Evolutionary conservation across 148 eudicot genomes (phyloP).

Genomic region (Simmondsia chinensis): DNA sequence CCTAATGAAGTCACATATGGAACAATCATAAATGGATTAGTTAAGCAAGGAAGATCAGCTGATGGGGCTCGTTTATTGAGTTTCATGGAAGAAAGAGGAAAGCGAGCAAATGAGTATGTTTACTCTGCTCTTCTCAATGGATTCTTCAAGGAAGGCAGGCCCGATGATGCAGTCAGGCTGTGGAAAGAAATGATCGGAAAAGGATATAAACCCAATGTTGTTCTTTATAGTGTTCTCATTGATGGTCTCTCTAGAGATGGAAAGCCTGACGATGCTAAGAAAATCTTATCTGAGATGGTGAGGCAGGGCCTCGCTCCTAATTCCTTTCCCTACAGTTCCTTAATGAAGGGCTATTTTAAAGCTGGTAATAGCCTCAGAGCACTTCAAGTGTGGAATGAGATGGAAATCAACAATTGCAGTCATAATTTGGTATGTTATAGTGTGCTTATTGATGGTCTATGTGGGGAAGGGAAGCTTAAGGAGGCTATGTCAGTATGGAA

Average conservation of each 20-base stretch:
- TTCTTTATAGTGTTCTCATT: constrained; percentile 68
- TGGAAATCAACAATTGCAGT: constrained; percentile 24
- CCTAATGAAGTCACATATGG: constrained; percentile 87
- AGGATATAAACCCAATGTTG: constrained; percentile 52
- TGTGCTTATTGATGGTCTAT: constrained; percentile 67
- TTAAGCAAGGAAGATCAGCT: constrained; percentile 54
- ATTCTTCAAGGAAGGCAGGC: constrained; percentile 66
- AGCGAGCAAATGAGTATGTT: constrained; percentile 37
- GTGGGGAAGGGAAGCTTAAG: constrained; percentile 48
- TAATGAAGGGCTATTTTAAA: constrained; percentile 72
- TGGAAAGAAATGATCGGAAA: constrained; percentile 60
- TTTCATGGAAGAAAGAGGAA: constrained; percentile 71
- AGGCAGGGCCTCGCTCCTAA: constrained; percentile 55
- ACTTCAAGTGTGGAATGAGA: constrained; percentile 62
- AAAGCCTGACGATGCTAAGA: constrained; percentile 55
- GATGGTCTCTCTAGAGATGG: constrained; percentile 69
- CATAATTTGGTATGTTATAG: constrained; percentile 59
- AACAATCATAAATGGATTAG: constrained; percentile 78
- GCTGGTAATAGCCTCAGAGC: constrained; percentile 55
- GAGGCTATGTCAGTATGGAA: constrained; percentile 76
- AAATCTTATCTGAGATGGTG: constrained; percentile 49
- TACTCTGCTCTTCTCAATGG: constrained; percentile 79
- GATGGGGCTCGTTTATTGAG: constrained; percentile 48
- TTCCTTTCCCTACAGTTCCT: constrained; percentile 67
- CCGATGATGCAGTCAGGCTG: constrained; percentile 45